Evolutionary conservation across 768 basidiomycete species (phyloP), one percentile per base, ranked within the genome.

Genomic region (Lactarius hengduanensis): DNA sequence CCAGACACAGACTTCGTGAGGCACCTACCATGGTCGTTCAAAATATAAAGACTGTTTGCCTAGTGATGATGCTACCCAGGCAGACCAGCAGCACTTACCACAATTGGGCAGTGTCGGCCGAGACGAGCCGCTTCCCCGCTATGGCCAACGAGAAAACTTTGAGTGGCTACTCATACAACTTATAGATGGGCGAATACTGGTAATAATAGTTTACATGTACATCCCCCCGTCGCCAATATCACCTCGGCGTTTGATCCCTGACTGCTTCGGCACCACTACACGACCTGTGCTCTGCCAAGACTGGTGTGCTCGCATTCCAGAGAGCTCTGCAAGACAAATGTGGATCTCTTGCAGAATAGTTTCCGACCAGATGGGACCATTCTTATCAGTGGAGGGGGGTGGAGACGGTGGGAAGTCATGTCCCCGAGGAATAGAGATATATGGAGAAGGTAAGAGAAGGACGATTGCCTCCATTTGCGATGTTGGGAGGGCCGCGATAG

Each of bases 191-290:
- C 30, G 11, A 36, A 38, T 38, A 13, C 58, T 59, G n/a, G 26
- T 13, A 34, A 22, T 55, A 26, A 55, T 30, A 50, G 41, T 62
- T 65, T 64, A 72, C 32, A 72, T 71, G 59, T 72, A 72, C 71
- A 72, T 72, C 26, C 71, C 66, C 4, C 71, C 70, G 6, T 72
- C 71, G 18, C 70, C 67, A 36, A 71, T 66, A 43, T 71, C 65
- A 36, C 67, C 63, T 1, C 54, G 55, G 16, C 62, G 50, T 47
- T 47, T 59, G 15, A n/a, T 57, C 38, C 40, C 53, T 54, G 45
- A 32, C 36, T 50, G 59, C n/a, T 55, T 68, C 28, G 26, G 34
- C 18, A n/a, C 50, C 18, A 36, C n/a, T 20, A 59, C 38, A 40
- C 53, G 38, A 50, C 45, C 63, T 22, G 50, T 26, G 22, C 50